These are phyloP conservation scores for Dimocarpus longan DNA, from an alignment of 345 rosid genomes.

Conservation along the genomic window DNA sequence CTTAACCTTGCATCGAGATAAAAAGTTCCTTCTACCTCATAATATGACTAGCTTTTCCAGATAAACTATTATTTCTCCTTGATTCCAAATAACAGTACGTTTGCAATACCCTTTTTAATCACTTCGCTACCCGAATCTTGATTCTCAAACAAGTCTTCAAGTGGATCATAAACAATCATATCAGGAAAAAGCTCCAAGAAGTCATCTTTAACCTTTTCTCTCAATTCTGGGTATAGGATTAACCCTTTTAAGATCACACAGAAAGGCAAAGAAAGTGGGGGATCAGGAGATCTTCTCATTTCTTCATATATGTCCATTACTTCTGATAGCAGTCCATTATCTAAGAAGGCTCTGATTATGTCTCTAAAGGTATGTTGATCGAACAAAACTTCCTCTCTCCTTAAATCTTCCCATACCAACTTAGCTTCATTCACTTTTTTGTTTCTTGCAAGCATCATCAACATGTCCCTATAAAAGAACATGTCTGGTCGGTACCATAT, in stretches of 20 bases:
- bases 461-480: conserved; percentile 93
- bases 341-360: conserved; percentile 70
- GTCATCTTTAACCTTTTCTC: conserved; percentile 81
- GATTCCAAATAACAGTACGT: neutral
- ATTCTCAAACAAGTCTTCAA: conserved; percentile 76
- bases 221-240: conserved; percentile 72
- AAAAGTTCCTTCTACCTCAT: neutral
- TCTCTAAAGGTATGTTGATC: conserved; percentile 94
- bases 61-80: neutral
- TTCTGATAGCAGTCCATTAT: conserved; percentile 58
- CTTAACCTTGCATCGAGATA: neutral
- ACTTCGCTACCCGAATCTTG: conserved; percentile 49
- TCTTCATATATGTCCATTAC: conserved; percentile 84
- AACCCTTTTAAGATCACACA: conserved; percentile 94
- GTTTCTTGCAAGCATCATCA: conserved; percentile 92
- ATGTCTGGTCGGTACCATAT: conserved; percentile 95
- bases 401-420: conserved; percentile 82
- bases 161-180: conserved; percentile 87
- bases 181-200: conserved; percentile 88
- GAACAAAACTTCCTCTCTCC: conserved; percentile 73
- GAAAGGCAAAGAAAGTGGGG: conserved; percentile 83
- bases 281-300: conserved; percentile 90
- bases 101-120: conserved; percentile 29
- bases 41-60: neutral
- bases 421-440: conserved; percentile 60